Evolutionary conservation across 352 stramenopile species (phyloP).

Genomic region (Pilasporangium apinafurcum): DNA sequence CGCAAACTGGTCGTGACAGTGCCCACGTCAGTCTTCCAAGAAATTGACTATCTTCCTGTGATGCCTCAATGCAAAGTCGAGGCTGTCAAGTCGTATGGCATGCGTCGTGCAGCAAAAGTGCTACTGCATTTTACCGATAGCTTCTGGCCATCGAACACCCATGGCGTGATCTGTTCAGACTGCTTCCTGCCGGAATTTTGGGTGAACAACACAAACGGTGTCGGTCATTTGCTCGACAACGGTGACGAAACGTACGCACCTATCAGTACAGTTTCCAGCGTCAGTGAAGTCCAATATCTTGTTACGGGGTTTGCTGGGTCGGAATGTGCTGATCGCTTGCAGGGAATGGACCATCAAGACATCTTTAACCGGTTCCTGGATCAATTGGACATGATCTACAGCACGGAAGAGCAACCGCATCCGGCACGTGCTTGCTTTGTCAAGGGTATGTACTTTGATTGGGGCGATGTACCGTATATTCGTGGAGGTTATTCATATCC

Average conservation of each 20-base stretch:
- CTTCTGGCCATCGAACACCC: constrained; percentile 69
- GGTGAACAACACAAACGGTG: constrained; percentile 66
- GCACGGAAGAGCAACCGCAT: constrained; percentile 40
- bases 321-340: constrained; percentile 51
- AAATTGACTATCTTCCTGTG: constrained; percentile 61
- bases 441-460: constrained; percentile 76
- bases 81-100: constrained; percentile 60
- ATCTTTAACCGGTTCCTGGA: constrained; percentile 62
- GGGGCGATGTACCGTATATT: constrained; percentile 60
- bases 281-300: constrained; percentile 42
- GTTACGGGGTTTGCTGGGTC: constrained; percentile 73
- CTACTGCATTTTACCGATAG: constrained; percentile 55
- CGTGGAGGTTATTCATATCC: constrained; percentile 72
- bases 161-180: constrained; percentile 78
- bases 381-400: constrained; percentile 75
- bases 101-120: constrained; percentile 72
- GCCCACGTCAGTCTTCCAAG: constrained; percentile 65
- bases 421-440: constrained; percentile 60
- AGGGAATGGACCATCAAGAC: constrained; percentile 28
- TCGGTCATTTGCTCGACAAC: constrained; percentile 52
- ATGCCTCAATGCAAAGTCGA: constrained; percentile 50
- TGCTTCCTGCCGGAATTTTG: constrained; percentile 83
- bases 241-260: constrained; percentile 21
- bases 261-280: constrained; percentile 5
- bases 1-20: constrained; percentile 64